A percentile compares a stretch with the other conserved stretches of the same genome.
Evolutionary conservation across 371 early-diverging fungal genomes (phyloP).

Genomic region (Mortierella sp.): DNA sequence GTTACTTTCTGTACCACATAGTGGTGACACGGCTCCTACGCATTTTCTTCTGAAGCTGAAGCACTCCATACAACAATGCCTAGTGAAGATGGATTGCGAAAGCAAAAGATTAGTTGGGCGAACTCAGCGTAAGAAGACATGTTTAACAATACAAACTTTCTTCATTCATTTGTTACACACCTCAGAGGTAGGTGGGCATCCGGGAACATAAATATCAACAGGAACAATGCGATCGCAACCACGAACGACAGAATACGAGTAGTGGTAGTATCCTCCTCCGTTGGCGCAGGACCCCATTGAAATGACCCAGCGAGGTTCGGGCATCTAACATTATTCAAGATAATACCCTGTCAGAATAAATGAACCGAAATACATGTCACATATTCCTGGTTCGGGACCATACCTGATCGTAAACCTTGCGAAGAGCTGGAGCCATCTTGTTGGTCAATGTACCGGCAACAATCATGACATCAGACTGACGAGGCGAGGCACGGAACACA

Average conservation of each 20-base stretch:
- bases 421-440: constrained; percentile 98
- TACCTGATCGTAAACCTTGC: constrained; percentile 96
- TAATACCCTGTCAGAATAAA: neutral
- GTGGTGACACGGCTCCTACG: constrained; percentile 67
- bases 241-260: constrained; percentile 95
- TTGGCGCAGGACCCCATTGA: constrained; percentile 99
- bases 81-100: neutral
- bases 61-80: constrained; percentile 95
- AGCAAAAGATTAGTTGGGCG: neutral
- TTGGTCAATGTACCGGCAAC: constrained; percentile 98
- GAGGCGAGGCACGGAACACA: constrained; percentile 97
- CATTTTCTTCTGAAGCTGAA: constrained; percentile 98
- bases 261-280: constrained; percentile 99
- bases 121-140: too few relatives aligned
- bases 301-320: constrained; percentile 98
- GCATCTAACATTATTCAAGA: constrained; percentile 72
- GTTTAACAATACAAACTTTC: neutral
- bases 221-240: constrained; percentile 98
- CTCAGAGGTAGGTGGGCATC: constrained; percentile 98
- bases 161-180: constrained; percentile 8
- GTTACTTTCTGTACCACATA: constrained; percentile 63
- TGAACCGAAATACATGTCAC: neutral
- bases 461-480: constrained; percentile 99
- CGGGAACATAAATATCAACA: constrained; percentile 97
- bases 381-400: neutral